Base-by-base conservation (phyloP, 116 monocot genomes). In the Trichopus zeylanicus region DNA sequence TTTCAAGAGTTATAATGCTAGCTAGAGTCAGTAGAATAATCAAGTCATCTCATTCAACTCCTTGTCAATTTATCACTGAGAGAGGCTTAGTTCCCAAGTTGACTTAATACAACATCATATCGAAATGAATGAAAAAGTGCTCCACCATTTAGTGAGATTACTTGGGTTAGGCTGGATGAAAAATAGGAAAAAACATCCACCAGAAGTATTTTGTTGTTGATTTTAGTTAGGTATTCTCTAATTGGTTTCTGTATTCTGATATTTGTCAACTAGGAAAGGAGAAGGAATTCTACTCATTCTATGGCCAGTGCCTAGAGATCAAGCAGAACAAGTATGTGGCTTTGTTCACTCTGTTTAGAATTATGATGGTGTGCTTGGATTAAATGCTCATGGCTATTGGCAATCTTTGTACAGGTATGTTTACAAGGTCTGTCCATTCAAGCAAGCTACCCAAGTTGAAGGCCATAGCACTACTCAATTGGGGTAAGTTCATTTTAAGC, bases 381-480 rank as follows among this genome's bases (percentile, higher is more conserved):
- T n/a, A n/a, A 19, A 47, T 55, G 4, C 54, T 29, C 37, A 22
- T 39, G 13, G 2, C 27, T 56, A 63, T 52, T 73, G 61, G 20
- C 31, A 5, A 38, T 60, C 29, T 46, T 68, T 35, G 29, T 55
- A 10, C 61, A 98, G 98, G 70, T 98, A 98, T 63, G 67, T 73
- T 13, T 98, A 98, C 65, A 91, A 98, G 71, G 85, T 98, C 15
- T 98, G 98, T 57, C 88, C 98, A 66, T 98, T 77, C 64, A 98
- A 98, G 71, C 74, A 80, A 72, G 91, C 98, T 63, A 75, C 87
- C 8, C 98, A 98, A 48, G 73, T 72, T 67, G 91, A 95, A 77
- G 95, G 87, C 53, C 67, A 95, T 61, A 84, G 90, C 51, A 78
- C 73, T 30, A 87, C 91, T 10, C 69, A 70, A 63, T 76, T 98